Evolutionary conservation across 345 rosid species (phyloP), one percentile per base, ranked within the genome.

Genomic region (Excoecaria cochinchinensis): DNA sequence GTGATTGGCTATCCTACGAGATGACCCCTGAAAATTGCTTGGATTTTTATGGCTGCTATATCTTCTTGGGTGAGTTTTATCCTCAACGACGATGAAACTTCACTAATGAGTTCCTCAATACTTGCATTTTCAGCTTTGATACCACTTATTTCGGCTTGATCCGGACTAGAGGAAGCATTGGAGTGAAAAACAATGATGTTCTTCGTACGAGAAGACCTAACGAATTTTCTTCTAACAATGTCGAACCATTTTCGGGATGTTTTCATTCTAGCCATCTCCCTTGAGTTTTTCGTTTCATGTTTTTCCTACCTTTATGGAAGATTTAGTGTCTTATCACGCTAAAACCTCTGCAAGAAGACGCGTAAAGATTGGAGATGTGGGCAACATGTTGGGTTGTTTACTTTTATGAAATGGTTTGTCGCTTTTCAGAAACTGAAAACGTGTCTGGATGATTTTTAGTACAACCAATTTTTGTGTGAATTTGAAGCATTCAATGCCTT

Each of bases 11-110:
- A 22, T 66, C 78, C 70, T 84, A 91, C 98, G 72, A 94, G 92
- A 81, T 90, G 97, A 42, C 90, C 97, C 83, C 98, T 83, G 90
- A 92, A 94, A 74, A 60, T 61, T 5, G 98, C 80, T 85, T 92
- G 98, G 85, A 94, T 89, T 81, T 81, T 91, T 58, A 80, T 73
- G 69, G 97, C 98, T 8, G 98, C 92, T 11, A 62, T 31, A 44
- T 87, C 87, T 73, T 88, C 87, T 63, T 31, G 65, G 38, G 78
- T 67, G 65, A 65, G 70, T 22, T n/a, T 65, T 69, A 57, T 74
- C 68, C 22, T 68, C 4, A 10, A 70, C 7, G 72, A 16, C 3
- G 51, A 17, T 8, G 80, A 70, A 53, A 69, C 46, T 21, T 69
- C 47, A 46, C 36, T 36, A 5, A 10, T 19, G 11, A 42, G 53